A percentile compares a stretch with the other conserved stretches of the same genome.
These are phyloP conservation scores for Tuctoria greenei DNA, from an alignment of 176 grass and related monocot species.

Conservation along the genomic window DNA sequence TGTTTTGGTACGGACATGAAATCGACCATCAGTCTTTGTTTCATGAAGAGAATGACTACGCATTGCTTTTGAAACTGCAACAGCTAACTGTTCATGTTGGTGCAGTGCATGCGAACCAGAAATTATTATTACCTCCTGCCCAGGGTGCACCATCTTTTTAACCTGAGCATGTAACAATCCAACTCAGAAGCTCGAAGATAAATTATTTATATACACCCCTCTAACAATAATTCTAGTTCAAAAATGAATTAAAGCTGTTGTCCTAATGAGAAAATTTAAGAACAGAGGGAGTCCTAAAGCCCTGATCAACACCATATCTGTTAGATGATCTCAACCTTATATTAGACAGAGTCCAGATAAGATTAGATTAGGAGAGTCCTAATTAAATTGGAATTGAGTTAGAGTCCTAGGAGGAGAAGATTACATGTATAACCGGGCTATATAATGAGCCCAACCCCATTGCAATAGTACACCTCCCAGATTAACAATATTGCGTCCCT, in stretches of 20 bases:
- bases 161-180: conserved; percentile 52
- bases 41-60: conserved; percentile 98
- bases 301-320: conserved; percentile 11
- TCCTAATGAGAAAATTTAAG: too few species aligned
- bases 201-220: neutral
- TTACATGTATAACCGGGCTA: too few species aligned
- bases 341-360: too few species aligned
- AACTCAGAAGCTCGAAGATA: conserved; percentile 20
- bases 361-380: too few species aligned
- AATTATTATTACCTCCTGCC: conserved; percentile 92
- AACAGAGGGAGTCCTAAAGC: too few species aligned
- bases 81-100: conserved; percentile 91
- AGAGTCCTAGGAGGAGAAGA: too few species aligned
- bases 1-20: conserved; percentile 87
- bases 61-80: conserved; percentile 94
- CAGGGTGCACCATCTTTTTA: conserved; percentile 87
- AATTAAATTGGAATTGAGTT: too few species aligned
- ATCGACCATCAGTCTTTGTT: conserved; percentile 85
- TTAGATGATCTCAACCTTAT: too few species aligned
- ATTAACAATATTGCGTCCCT: too few species aligned
- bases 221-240: neutral
- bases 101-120: conserved; percentile 88
- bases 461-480: too few species aligned
- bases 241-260: too few species aligned
- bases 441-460: too few species aligned